Evolutionary conservation across 2,329 filamentous ascomycete genomes (phyloP), one percentile per base, ranked within the genome.

Genomic region (Sclerotinia trifoliorum): DNA sequence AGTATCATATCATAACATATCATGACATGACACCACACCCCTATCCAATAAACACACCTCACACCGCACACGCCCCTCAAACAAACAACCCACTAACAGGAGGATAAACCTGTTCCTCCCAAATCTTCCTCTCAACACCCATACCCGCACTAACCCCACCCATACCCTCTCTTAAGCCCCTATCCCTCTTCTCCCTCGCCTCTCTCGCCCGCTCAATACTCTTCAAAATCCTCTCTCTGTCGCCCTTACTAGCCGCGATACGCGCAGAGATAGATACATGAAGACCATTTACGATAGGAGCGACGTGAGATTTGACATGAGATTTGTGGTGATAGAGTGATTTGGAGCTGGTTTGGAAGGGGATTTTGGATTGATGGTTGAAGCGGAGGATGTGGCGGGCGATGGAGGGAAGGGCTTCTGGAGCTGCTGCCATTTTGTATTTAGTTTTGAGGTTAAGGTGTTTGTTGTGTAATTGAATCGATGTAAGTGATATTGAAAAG

Each of bases 71-170:
- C 21, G 15, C 10, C 7, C 39, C 15, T 63, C 60, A 63, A 42
- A 63, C 46, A 32, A 63, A 63, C 46, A 46, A 39, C 32, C 46
- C 60, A 17, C 10, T 11, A 15, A 63, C 10, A 19, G 60, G 60
- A 1, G 60, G 60, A 26, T 63, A 63, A 26, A 63, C 32, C 32
- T 63, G 60, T 51, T 63, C 60, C 46, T 63, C 60, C 60, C 46
- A 63, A 1, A 63, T n/a, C 2, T 32, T 26, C 2, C 60, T n/a
- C 6, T 42, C 55, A 6, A 26, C 52, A 32, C 7, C 17, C 15
- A 6, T 19, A 11, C 3, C 29, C 26, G 5, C 32, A 24, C 17
- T 6, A 3, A 29, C 3, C 21, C 4, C 32, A 29, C 19, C 26
- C 15, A 8, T 29, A 1, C 24, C 46, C 3, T 32, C 21, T 2